These are phyloP conservation scores for Erodium trifolium DNA, from an alignment of 441 rosid species.

Conservation along the genomic window DNA sequence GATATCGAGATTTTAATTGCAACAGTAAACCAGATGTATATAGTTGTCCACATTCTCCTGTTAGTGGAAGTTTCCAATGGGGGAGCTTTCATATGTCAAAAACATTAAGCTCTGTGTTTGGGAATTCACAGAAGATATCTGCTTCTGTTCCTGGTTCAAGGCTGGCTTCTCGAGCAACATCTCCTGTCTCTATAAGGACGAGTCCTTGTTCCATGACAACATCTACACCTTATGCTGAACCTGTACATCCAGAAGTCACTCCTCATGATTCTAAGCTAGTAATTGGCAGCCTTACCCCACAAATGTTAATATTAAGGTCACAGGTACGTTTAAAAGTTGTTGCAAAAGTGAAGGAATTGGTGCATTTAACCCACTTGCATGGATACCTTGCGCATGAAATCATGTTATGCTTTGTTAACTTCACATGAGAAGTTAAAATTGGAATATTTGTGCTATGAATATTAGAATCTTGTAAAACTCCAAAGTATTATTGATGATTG, in stretches of 20 bases:
- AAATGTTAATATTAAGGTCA: conserved; percentile 66
- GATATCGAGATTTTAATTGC: conserved; percentile 40
- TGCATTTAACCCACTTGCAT: conserved; percentile 18
- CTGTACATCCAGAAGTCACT: conserved; percentile 57
- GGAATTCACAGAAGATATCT: conserved; percentile 80
- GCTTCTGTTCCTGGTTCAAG: conserved; percentile 98
- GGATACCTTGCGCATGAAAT: not conserved
- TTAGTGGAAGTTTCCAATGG: conserved; percentile 72
- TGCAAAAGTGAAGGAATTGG: not conserved
- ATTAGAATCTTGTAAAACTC: too few species aligned
- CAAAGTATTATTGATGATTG: too few species aligned
- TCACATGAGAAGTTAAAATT: not conserved
- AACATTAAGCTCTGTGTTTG: conserved; percentile 73
- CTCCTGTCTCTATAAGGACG: conserved; percentile 80
- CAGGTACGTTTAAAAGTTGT: conserved; percentile 39
- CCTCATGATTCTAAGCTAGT: conserved; percentile 64
- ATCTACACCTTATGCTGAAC: conserved; percentile 73
- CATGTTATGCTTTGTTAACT: not conserved
- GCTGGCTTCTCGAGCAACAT: conserved; percentile 89
- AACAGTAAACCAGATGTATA: conserved; percentile 76
- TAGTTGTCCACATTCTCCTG: conserved; percentile 80
- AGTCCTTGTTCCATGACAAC: conserved; percentile 96
- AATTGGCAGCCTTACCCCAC: conserved; percentile 66
- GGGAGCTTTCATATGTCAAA: conserved; percentile 61
- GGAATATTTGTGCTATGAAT: not conserved